Evolutionary conservation across 495 filamentous ascomycete genomes (phyloP), one percentile per base, ranked within the genome.

Genomic region (Sphaerosporella brunnea): DNA sequence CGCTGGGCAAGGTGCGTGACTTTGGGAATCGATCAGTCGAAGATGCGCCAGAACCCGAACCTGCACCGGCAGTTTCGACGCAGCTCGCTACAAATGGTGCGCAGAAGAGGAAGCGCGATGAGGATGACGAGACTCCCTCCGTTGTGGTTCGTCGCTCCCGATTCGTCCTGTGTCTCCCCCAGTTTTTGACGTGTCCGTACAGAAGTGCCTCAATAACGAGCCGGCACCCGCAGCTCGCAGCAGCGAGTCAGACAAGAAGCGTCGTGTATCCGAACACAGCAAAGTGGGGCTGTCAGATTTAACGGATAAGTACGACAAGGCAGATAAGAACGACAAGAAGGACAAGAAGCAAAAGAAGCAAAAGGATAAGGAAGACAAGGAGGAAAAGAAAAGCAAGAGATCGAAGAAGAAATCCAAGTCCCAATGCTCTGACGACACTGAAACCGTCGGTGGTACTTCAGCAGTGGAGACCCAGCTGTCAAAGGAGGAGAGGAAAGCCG

Each of bases 251-350:
- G 35, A 37, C 18, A 37, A 37, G 35, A 37, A 37, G 35, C 35
- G 35, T 15, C 35, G 15, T 4, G 18, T 9, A 18, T 37, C 35
- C 18, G 35, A 37, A 15, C 9, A 5, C n/a, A n/a, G n/a, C n/a
- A n/a, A n/a, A n/a, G n/a, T n/a, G n/a, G n/a, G n/a, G n/a, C n/a
- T n/a, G n/a, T n/a, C n/a, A n/a, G n/a, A n/a, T n/a, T n/a, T n/a
- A n/a, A n/a, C n/a, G 35, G 18, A 37, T 4, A 15, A 37, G 35
- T 4, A 37, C 26, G 45, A 45, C 37, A 46, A 45, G 23, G 45
- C 28, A 5, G 28, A 5, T 5, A 51, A 44, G 23, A 53, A 53
- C 9, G 53, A 56, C 15, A 52, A 53, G 30, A 54, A 54, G 37
- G 47, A 54, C 8, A 46, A 43, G 24, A 20, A 3, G 21, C 40